These are phyloP conservation scores for Chiua virens DNA, from an alignment of 768 basidiomycete genomes.

Conservation along the genomic window DNA sequence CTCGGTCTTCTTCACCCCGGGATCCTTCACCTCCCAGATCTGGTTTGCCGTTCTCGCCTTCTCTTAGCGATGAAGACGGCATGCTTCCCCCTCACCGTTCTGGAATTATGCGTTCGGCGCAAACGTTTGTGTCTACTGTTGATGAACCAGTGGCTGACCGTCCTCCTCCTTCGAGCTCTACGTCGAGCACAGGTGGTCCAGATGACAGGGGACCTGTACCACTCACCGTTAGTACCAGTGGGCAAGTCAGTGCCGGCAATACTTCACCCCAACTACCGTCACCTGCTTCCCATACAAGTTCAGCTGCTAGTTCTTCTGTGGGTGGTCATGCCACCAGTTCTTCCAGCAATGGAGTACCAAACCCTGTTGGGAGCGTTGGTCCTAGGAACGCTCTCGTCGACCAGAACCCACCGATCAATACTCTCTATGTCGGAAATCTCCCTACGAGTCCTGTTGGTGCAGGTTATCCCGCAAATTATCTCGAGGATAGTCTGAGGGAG, in stretches of 20 bases:
- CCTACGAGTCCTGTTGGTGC: slow-evolving; percentile 75
- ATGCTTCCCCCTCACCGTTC: slow-evolving; percentile 34
- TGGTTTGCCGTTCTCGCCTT: slow-evolving; percentile 22
- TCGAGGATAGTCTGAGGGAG: slow-evolving; percentile 85
- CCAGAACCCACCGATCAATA: slow-evolving; percentile 98
- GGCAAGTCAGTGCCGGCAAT: slow-evolving; percentile 31
- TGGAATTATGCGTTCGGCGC: slow-evolving; percentile 27
- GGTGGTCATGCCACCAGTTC: slow-evolving; percentile 32
- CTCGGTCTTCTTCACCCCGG: slow-evolving; percentile 28
- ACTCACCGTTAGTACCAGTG: slow-evolving; percentile 51
- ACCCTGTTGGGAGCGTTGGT: slow-evolving; percentile 20
- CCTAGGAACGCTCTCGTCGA: slow-evolving; percentile 54
- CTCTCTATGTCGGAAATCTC: slow-evolving; percentile 98
- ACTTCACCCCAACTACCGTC: slow-evolving; percentile 75
- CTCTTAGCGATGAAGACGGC: slow-evolving; percentile 29
- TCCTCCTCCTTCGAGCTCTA: slow-evolving; percentile 35
- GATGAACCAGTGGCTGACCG: slow-evolving; percentile 29
- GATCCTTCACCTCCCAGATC: slow-evolving; percentile 28
- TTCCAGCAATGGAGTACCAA: slow-evolving; percentile 28
- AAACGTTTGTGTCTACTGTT: slow-evolving; percentile 18
- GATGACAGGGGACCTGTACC: slow-evolving; percentile 26
- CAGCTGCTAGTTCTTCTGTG: slow-evolving; percentile 38
- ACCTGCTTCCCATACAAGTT: slow-evolving; percentile 65
- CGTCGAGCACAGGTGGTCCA: slow-evolving; percentile 47
- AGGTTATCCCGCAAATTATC: slow-evolving; percentile 72